These are phyloP conservation scores for Abrus precatorius DNA, from an alignment of 306 rosid species.

Conservation along the genomic window DNA sequence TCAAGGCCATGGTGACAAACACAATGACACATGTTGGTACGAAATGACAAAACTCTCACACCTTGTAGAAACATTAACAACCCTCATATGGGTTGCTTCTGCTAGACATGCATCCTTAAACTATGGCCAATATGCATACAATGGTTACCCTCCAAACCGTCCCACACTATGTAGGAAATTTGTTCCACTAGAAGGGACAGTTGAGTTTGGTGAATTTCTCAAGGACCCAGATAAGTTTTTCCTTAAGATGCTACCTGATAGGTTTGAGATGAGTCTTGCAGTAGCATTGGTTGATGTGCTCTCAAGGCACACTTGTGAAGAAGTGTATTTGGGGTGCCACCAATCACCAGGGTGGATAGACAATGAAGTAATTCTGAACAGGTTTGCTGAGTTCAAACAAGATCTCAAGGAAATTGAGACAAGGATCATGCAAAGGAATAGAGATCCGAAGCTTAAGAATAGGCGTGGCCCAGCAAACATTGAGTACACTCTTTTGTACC, in stretches of 20 bases:
- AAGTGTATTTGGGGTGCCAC: slow-evolving; percentile 62
- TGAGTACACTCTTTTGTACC: slow-evolving; percentile 59
- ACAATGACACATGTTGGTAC: slow-evolving; percentile 60
- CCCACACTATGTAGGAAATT: slow-evolving; percentile 67
- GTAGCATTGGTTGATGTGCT: slow-evolving; percentile 60
- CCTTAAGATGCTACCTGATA: slow-evolving; percentile 67
- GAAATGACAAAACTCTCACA: slow-evolving; percentile 56
- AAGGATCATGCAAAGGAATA: slow-evolving; percentile 63
- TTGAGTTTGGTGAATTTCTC: slow-evolving; percentile 68
- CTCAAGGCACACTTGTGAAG: slow-evolving; percentile 64
- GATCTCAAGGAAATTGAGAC: slow-evolving; percentile 60
- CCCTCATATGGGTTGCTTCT: slow-evolving; percentile 78
- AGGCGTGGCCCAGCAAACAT: slow-evolving; percentile 62
- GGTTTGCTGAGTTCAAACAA: slow-evolving; percentile 62
- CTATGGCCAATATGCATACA: slow-evolving; percentile 70
- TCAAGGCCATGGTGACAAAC: slow-evolving; percentile 71
- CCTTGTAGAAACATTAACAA: slow-evolving; percentile 71
- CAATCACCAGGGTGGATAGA: slow-evolving; percentile 64
- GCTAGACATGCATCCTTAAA: slow-evolving; percentile 74
- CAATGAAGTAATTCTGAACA: slow-evolving; percentile 54
- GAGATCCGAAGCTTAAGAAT: slow-evolving; percentile 68
- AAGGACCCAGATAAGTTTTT: slow-evolving; percentile 71
- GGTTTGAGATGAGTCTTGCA: slow-evolving; percentile 62
- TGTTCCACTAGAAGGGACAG: slow-evolving; percentile 74
- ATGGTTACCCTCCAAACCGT: slow-evolving; percentile 63